Base-by-base conservation (phyloP, 306 rosid species). In the Glycine soja region DNA sequence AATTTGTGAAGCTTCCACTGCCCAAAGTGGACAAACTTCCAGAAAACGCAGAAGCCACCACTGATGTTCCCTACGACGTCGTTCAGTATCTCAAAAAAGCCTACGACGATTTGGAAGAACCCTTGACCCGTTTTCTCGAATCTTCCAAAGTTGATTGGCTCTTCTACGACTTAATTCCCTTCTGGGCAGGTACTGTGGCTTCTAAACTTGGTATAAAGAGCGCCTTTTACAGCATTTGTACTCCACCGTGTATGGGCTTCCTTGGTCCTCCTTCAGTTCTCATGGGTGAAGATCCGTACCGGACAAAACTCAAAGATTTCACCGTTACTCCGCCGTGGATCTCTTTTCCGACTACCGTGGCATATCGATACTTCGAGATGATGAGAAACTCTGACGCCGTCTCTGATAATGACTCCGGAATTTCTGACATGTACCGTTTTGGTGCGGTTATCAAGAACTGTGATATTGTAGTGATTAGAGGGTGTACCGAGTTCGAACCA, bases 1-100 rank as follows among this genome's bases (percentile, higher is more conserved):
- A 11, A 7, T 86, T 77, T 40, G 86, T 91, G 48, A 65, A 36
- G 42, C 79, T 91, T 14, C 87, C 90, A 1, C 15, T 89, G 3
- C 91, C 91, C 15, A 45, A 15, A 1, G 48, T 16, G 0, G 9
- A 52, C 0, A 81, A 70, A 72, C 90, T 89, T 8, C 93, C 92
- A 0, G 63, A 62, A 24, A 56, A 75, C 10, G 88, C 91, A 7
- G 90, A 91, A 48, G 87, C 92, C 56, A 91, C 90, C 38, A 3
- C 48, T 0, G 90, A 91, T 30, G 3, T 91, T 24, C 82, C 92
- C 0, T 70, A 68, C 36, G 57, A 86, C 68, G 52, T 58, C 11
- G 85, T 89, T 38, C 83, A 40, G 12, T 16, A 42, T n/a, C 91
- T 91, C 7, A 91, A 89, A 18, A 8, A 14, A 5, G 88, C 88